phyloP scores from a whole-genome alignment of 192 early-diverging fungal genomes.

The Coemansia sp. region DNA sequence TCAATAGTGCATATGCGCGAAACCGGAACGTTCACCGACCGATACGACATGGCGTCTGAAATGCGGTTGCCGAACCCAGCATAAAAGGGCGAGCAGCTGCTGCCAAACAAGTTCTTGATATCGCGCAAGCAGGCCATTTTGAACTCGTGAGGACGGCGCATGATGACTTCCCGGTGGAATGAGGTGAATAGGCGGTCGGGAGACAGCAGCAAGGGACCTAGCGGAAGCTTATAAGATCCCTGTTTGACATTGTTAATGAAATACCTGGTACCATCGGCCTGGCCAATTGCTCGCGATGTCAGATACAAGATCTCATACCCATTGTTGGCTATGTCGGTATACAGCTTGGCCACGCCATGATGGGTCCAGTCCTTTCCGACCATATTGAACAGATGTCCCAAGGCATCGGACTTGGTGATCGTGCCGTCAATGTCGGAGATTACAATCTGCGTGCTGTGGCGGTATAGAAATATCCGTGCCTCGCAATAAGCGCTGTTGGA shows the following conservation, averaged over 20 bases:
- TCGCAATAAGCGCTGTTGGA: slow-evolving; percentile 72
- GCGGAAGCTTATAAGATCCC: slow-evolving; percentile 80
- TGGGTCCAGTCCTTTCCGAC: slow-evolving; percentile 99
- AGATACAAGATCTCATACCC: slow-evolving; percentile 95
- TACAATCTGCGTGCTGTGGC: slow-evolving; percentile 78
- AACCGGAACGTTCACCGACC: slow-evolving; percentile 87
- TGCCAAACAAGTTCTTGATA: slow-evolving; percentile 84
- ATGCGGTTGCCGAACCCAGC: slow-evolving; percentile 98
- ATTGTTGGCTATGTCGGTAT: slow-evolving; percentile 90
- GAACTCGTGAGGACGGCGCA: slow-evolving; percentile 91
- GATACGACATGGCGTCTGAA: slow-evolving; percentile 93
- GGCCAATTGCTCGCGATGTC: slow-evolving; percentile 94
- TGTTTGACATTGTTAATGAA: slow-evolving; percentile 91
- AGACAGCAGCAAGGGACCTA: slow-evolving; percentile 93
- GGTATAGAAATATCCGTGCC: slow-evolving; percentile 88
- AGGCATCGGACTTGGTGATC: slow-evolving; percentile 95
- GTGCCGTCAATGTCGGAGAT: slow-evolving; percentile 99
- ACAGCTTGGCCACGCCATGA: slow-evolving; percentile 91
- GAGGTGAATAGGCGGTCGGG: slow-evolving; percentile 91
- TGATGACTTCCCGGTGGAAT: slow-evolving; percentile 94
- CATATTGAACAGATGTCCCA: slow-evolving; percentile 97
- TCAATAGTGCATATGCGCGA: slow-evolving; percentile 98
- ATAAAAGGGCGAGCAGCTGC: slow-evolving; percentile 76
- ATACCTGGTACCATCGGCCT: slow-evolving; percentile 86
- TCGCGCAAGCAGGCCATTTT: slow-evolving; percentile 95